Conservation (phyloP, 305 asterid genomes). For the Withania somnifera region DNA sequence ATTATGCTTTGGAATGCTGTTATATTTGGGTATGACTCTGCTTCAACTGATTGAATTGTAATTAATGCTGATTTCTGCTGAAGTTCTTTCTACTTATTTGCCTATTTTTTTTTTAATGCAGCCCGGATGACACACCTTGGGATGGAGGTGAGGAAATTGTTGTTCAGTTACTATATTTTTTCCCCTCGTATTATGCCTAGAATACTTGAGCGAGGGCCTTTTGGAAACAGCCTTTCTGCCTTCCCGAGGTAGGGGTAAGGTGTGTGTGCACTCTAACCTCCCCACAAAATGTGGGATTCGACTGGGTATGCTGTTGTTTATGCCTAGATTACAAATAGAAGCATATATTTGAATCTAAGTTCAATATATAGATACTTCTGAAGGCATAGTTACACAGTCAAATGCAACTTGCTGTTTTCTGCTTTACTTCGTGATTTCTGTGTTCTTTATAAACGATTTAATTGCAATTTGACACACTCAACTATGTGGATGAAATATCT, state of each 20-base stretch:
- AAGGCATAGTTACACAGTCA: not conserved
- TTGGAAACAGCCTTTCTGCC: too few relatives aligned
- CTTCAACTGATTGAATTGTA: not conserved
- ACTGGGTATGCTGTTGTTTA: too few relatives aligned
- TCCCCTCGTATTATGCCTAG: too few relatives aligned
- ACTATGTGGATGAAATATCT: not conserved
- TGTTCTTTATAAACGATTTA: not conserved
- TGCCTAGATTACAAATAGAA: too few relatives aligned
- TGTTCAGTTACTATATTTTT: not conserved
- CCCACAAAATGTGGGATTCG: too few relatives aligned
- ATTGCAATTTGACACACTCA: not conserved
- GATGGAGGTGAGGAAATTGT: constrained; percentile 8
- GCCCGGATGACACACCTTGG: constrained; percentile 14
- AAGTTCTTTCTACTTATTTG: not conserved
- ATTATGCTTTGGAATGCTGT: constrained; percentile 97
- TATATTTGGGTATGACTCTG: constrained; percentile 56
- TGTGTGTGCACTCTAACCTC: too few relatives aligned
- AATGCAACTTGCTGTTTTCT: not conserved
- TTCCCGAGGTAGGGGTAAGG: too few relatives aligned
- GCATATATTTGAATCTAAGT: too few relatives aligned
- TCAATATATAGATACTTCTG: not conserved
- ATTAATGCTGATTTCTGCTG: constrained; percentile 14
- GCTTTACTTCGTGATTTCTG: not conserved
- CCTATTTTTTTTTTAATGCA: not conserved
- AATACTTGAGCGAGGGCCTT: too few relatives aligned